Percentiles rank a stretch among this genome's conserved stretches.
Conservation (phyloP, 495 filamentous ascomycete genomes). For the Penicillium macrosclerotiorum region DNA sequence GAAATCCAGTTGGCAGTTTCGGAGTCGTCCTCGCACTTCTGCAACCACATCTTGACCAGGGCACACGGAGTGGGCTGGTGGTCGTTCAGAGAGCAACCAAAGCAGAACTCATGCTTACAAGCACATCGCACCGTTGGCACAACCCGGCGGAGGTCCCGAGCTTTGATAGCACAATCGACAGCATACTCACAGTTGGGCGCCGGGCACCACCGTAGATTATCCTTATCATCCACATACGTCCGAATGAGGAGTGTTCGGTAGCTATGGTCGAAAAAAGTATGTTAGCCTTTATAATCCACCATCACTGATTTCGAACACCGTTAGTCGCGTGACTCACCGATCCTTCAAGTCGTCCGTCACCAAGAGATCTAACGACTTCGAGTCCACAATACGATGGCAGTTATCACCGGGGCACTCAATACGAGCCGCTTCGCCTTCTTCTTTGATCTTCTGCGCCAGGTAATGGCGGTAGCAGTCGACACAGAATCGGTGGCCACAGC, state of each 20-base stretch:
- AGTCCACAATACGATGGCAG: slow-evolving; percentile 89
- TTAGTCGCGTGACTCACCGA: slow-evolving; percentile 50
- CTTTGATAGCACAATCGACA: slow-evolving; percentile 81
- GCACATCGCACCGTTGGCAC: slow-evolving; percentile 86
- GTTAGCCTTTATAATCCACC: too few relatives aligned
- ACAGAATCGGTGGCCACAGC: slow-evolving; percentile 94
- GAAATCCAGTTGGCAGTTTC: slow-evolving; percentile 99
- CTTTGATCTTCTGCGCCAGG: slow-evolving; percentile 83
- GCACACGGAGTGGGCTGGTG: slow-evolving; percentile 92
- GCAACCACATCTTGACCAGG: slow-evolving; percentile 92
- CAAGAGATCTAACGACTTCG: slow-evolving; percentile 79
- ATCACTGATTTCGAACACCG: too few relatives aligned
- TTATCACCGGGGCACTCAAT: slow-evolving; percentile 89
- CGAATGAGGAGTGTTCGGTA: slow-evolving; percentile 85
- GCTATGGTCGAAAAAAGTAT: slow-evolving; percentile 32
- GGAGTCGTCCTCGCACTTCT: slow-evolving; percentile 98
- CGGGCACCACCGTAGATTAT: slow-evolving; percentile 93
- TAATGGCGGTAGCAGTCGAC: slow-evolving; percentile 92
- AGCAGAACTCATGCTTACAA: slow-evolving; percentile 88
- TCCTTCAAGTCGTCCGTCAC: slow-evolving; percentile 70
- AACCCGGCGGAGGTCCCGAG: slow-evolving; percentile 75
- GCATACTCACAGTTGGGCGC: slow-evolving; percentile 94
- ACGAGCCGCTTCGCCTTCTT: slow-evolving; percentile 89
- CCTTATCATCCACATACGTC: slow-evolving; percentile 96
- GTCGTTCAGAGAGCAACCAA: slow-evolving; percentile 89